Conservation (phyloP, 2,329 filamentous ascomycete genomes). For the Colletotrichum acutatum region DNA sequence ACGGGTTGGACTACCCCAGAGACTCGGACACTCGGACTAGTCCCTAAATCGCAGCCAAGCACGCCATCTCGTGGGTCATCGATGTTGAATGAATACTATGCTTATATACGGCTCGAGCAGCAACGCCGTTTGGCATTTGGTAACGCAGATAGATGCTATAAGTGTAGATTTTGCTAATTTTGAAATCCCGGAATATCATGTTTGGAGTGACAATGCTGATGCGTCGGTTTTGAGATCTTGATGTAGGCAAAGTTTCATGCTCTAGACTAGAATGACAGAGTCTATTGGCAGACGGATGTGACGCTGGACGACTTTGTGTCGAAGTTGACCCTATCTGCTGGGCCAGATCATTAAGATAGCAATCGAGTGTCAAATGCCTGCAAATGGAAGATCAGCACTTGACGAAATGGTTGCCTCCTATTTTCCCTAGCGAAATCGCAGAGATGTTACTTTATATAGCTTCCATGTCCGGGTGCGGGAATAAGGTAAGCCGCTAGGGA, state of each 20-base stretch:
- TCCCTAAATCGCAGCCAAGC: neutral
- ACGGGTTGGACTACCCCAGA: neutral
- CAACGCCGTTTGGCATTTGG: neutral
- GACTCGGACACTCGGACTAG: neutral
- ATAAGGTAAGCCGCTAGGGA: neutral
- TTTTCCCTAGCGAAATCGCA: neutral
- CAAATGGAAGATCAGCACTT: neutral
- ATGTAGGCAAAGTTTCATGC: neutral
- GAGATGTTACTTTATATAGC: neutral
- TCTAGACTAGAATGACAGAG: neutral
- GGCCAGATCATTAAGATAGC: neutral
- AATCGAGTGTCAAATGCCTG: neutral
- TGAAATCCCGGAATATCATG: neutral
- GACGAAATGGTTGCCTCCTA: neutral
- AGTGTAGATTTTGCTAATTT: neutral
- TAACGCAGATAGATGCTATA: neutral
- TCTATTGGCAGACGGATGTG: too few relatives aligned
- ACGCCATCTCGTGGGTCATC: neutral
- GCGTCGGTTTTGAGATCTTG: neutral
- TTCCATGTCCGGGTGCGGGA: neutral
- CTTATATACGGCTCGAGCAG: neutral
- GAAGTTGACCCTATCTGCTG: neutral
- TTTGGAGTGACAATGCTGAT: neutral
- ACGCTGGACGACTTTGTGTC: neutral
- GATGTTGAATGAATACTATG: too few relatives aligned